Evolutionary conservation across 2,329 filamentous ascomycete genomes (phyloP).

Genomic region (Penicillium occitanis): DNA sequence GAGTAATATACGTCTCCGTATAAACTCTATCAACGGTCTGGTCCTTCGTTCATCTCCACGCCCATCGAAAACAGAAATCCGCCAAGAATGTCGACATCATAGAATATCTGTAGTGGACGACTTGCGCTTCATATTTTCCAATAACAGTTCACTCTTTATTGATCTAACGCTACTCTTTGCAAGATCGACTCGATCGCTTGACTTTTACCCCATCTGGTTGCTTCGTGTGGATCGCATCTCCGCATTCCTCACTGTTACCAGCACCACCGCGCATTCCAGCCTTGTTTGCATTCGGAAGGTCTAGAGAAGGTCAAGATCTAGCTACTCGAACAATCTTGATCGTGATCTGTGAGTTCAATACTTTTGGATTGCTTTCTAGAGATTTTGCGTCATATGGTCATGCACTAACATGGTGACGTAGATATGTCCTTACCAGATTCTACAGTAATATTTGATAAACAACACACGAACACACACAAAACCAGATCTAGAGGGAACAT

Average conservation of each 20-base stretch:
- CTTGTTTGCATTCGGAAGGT: constrained; percentile 21
- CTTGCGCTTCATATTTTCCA: neutral
- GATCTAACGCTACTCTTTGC: neutral
- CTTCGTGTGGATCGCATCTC: constrained; percentile 6
- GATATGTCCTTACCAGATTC: constrained; percentile 8
- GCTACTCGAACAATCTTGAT: neutral
- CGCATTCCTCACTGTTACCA: constrained; percentile 19
- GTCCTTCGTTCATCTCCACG: constrained; percentile 1
- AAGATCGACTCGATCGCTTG: constrained; percentile 3
- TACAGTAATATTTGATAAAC: constrained; percentile 7
- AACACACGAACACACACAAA: neutral
- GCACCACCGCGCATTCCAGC: constrained; percentile 18
- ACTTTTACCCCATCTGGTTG: neutral
- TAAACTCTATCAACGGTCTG: neutral
- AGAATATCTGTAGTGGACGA: constrained; percentile 2
- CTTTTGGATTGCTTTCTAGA: neutral
- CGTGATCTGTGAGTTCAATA: constrained; percentile 9
- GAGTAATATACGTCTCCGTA: constrained; percentile 2
- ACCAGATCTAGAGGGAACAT: neutral
- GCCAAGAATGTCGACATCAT: constrained; percentile 12
- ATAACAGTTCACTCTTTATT: neutral
- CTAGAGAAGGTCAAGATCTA: neutral
- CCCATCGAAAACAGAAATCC: constrained; percentile 16
- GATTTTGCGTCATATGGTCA: constrained; percentile 15
- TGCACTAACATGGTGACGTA: constrained; percentile 18